Conservation (phyloP, 768 basidiomycete species). For the Antrodiella citrinella region DNA sequence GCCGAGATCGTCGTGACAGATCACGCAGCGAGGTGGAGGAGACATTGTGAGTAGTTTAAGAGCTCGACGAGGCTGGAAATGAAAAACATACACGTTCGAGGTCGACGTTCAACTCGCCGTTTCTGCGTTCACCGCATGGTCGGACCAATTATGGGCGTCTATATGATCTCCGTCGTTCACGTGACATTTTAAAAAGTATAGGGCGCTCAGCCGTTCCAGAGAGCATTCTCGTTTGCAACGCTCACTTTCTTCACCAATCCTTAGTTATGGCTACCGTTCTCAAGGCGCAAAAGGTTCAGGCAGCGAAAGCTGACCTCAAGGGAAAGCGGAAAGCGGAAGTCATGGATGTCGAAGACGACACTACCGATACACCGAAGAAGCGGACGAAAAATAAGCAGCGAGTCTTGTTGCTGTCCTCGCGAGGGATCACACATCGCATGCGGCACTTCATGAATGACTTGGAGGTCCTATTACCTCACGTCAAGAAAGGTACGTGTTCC, state of each 20-base stretch:
- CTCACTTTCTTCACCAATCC: not conserved
- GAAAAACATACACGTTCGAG: too few relatives aligned
- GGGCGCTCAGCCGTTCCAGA: too few relatives aligned
- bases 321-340: constrained; percentile 60
- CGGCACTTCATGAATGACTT: constrained; percentile 95
- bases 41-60: too few relatives aligned
- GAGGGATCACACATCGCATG: constrained; percentile 95
- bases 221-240: too few relatives aligned
- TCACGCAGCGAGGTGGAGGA: not conserved
- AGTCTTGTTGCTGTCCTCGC: constrained; percentile 84
- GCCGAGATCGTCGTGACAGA: not conserved
- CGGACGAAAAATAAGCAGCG: constrained; percentile 89
- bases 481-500: constrained; percentile 77
- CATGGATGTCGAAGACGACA: constrained; percentile 46
- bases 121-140: too few relatives aligned
- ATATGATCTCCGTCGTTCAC: too few relatives aligned
- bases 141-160: too few relatives aligned
- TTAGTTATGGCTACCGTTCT: constrained; percentile 55
- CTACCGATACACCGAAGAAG: constrained; percentile 25
- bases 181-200: too few relatives aligned
- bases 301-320: constrained; percentile 35
- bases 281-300: constrained; percentile 54
- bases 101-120: too few relatives aligned
- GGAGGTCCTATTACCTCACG: constrained; percentile 83
- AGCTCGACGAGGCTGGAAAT: too few relatives aligned